These are phyloP conservation scores for Hibiscus tridactylites DNA, from an alignment of 345 rosid species.

Conservation along the genomic window DNA sequence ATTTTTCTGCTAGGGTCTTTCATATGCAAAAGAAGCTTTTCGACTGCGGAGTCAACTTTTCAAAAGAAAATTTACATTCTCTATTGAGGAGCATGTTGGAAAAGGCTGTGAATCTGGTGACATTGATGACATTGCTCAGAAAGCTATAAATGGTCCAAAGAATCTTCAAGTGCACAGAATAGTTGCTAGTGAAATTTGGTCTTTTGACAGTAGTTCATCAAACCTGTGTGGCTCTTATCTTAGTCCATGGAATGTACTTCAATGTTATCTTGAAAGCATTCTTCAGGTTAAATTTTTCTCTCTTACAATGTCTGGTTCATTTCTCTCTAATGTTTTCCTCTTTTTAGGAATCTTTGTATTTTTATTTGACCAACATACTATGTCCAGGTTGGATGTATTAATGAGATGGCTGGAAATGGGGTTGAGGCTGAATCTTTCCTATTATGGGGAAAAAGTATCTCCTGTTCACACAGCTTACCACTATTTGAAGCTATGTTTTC, in stretches of 20 bases:
- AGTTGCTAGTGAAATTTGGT: constrained; percentile 52
- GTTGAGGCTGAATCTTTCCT: constrained; percentile 59
- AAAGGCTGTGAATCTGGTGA: constrained; percentile 35
- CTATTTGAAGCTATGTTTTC: constrained; percentile 64
- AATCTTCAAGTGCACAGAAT: constrained; percentile 38
- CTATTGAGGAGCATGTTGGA: constrained; percentile 45
- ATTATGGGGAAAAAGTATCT: constrained; percentile 76
- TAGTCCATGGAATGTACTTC: constrained; percentile 84
- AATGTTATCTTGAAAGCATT: constrained; percentile 84
- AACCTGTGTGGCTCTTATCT: constrained; percentile 47
- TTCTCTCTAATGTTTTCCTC: not conserved
- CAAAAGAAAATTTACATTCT: constrained; percentile 57
- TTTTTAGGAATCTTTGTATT: not conserved
- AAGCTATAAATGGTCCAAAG: constrained; percentile 27
- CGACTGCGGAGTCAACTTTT: constrained; percentile 61
- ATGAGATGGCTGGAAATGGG: constrained; percentile 80
- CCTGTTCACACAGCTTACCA: constrained; percentile 46
- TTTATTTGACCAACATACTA: constrained; percentile 5
- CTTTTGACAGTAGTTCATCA: constrained; percentile 29
- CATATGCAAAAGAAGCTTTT: constrained; percentile 71
- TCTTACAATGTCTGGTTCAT: constrained; percentile 12
- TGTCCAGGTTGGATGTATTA: constrained; percentile 59
- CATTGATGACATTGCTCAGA: constrained; percentile 29
- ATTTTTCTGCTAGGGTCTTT: constrained; percentile 56
- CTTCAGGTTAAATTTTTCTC: constrained; percentile 56